Conservation (phyloP, 2,329 filamentous ascomycete genomes). For the Fusarium chuoi region DNA sequence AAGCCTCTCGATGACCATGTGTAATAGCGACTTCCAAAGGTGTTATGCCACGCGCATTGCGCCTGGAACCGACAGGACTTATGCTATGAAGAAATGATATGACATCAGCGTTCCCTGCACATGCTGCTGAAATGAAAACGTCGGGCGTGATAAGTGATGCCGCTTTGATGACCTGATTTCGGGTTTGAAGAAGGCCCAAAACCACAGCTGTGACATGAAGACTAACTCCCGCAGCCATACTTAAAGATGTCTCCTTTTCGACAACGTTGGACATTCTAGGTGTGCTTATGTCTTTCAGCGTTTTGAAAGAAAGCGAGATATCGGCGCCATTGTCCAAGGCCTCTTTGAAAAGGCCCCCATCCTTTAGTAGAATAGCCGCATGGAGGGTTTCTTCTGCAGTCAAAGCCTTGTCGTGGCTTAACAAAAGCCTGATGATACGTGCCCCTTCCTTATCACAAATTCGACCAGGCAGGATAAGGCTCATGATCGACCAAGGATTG, state of each 20-base stretch:
- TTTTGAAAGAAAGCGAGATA: not conserved
- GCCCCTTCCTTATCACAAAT: rapidly evolving
- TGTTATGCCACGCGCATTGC: rapidly evolving
- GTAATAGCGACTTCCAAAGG: not conserved
- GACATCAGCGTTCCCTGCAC: not conserved
- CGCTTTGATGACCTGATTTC: rapidly evolving
- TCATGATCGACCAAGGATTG: rapidly evolving
- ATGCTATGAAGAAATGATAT: not conserved
- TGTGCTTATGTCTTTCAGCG: too few species aligned
- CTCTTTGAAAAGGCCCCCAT: rapidly evolving
- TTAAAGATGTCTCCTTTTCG: not conserved
- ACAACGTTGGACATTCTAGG: too few species aligned
- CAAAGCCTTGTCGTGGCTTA: rapidly evolving
- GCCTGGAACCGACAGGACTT: rapidly evolving
- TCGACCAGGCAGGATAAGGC: rapidly evolving
- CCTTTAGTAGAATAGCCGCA: not conserved
- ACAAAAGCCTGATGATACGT: rapidly evolving
- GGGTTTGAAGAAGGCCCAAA: not conserved
- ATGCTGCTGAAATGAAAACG: not conserved
- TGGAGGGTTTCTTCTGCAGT: not conserved
- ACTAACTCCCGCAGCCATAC: rapidly evolving
- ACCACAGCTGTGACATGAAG: rapidly evolving
- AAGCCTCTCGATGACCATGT: rapidly evolving
- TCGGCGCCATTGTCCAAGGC: rapidly evolving
- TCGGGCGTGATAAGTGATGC: rapidly evolving